phyloP scores from a whole-genome alignment of 2,329 filamentous ascomycete species.

The Neonectria coccinea region DNA sequence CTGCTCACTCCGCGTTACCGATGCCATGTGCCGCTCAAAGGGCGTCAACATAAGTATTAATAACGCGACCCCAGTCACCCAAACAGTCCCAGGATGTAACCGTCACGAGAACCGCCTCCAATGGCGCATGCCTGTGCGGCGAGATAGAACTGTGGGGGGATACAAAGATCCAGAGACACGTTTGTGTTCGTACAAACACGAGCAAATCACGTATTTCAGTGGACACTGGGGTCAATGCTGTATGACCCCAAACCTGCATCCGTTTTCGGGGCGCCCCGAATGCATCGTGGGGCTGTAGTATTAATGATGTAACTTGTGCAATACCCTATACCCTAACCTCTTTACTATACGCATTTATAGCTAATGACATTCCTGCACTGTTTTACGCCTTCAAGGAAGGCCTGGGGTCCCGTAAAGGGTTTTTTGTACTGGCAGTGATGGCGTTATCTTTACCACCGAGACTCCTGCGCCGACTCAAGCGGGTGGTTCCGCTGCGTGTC shows the following conservation, averaged over 20 bases:
- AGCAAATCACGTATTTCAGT: background rate
- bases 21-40: constrained; percentile 24
- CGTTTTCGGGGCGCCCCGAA: background rate
- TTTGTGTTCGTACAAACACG: background rate
- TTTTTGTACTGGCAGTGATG: too few relatives aligned
- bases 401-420: too few relatives aligned
- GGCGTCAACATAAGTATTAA: constrained; percentile 1
- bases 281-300: background rate
- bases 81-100: constrained; percentile 7
- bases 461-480: too few relatives aligned
- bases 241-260: background rate
- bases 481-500: too few relatives aligned
- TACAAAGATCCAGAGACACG: background rate
- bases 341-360: background rate
- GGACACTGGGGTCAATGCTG: background rate
- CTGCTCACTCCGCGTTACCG: constrained; percentile 18
- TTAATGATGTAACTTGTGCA: too few relatives aligned
- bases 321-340: background rate
- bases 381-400: too few relatives aligned
- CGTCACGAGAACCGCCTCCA: constrained; percentile 5
- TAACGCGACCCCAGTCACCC: constrained; percentile 11
- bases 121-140: constrained; percentile 6
- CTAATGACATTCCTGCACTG: too few relatives aligned
- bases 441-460: too few relatives aligned
- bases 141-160: background rate